phyloP scores from a whole-genome alignment of 805 yeast genomes.

The Geotrichum ghanense region DNA sequence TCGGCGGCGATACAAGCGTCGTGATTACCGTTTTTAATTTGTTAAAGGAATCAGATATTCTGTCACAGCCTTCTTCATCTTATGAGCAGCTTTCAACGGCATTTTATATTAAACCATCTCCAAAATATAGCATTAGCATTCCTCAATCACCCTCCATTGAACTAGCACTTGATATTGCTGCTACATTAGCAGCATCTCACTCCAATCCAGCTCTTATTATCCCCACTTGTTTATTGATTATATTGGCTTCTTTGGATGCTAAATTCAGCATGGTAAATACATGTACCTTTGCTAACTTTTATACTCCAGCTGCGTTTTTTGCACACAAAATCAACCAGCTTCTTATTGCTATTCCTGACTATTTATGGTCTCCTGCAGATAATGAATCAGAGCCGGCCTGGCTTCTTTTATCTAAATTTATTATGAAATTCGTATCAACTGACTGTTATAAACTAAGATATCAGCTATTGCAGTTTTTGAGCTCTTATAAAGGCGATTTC shows the following conservation, averaged over 20 bases:
- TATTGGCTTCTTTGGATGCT: neutral
- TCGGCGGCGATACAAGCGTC: neutral
- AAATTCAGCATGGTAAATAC: neutral
- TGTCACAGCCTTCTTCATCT: neutral
- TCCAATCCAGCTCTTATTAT: neutral
- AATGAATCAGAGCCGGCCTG: neutral
- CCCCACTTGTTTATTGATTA: neutral
- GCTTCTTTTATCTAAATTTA: neutral
- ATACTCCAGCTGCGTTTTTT: neutral
- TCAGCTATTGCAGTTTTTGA: neutral
- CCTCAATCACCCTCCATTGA: neutral
- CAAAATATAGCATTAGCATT: neutral
- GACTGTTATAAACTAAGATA: neutral
- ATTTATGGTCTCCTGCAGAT: neutral
- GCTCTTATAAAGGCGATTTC: neutral
- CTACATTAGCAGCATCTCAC: neutral
- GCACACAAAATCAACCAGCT: neutral
- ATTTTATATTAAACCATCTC: neutral
- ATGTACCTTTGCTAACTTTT: neutral
- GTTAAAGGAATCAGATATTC: neutral
- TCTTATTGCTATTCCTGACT: neutral
- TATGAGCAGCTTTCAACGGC: neutral
- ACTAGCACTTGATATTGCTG: neutral
- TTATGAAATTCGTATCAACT: neutral
- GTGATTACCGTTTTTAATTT: neutral